Percentiles rank a stretch among this genome's conserved stretches.
phyloP scores from a whole-genome alignment of 495 filamentous ascomycete genomes.

The Podospora pseudoanserina region DNA sequence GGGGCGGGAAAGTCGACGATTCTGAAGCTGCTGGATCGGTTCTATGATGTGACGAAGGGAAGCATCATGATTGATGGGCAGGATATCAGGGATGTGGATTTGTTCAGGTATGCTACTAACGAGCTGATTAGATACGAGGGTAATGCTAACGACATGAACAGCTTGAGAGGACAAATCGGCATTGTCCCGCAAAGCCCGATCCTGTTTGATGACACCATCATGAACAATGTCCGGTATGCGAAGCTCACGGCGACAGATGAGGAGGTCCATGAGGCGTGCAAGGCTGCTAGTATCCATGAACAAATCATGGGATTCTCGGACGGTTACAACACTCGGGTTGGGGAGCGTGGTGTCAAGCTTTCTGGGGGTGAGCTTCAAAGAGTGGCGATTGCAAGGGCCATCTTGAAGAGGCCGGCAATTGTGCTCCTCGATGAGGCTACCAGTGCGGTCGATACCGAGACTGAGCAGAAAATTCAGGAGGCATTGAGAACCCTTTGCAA shows the following conservation, averaged over 20 bases:
- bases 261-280: slow-evolving; percentile 67
- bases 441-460: slow-evolving; percentile 60
- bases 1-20: slow-evolving; percentile 76
- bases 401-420: slow-evolving; percentile 52
- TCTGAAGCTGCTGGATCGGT: slow-evolving; percentile 65
- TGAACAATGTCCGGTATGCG: slow-evolving; percentile 71
- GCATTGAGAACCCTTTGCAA: slow-evolving; percentile 56
- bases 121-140: neutral
- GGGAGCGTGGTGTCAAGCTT: slow-evolving; percentile 62
- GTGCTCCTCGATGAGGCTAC: slow-evolving; percentile 57
- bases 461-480: slow-evolving; percentile 68
- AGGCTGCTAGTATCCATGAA: slow-evolving; percentile 65
- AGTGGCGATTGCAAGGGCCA: slow-evolving; percentile 68
- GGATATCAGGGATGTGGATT: slow-evolving; percentile 64
- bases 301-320: slow-evolving; percentile 64
- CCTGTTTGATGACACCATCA: slow-evolving; percentile 69
- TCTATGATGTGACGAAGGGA: slow-evolving; percentile 65
- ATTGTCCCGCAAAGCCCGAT: slow-evolving; percentile 69
- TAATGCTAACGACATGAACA: slow-evolving; percentile 28
- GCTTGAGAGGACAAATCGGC: slow-evolving; percentile 63
- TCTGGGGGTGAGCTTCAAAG: slow-evolving; percentile 74
- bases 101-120: slow-evolving; percentile 44
- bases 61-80: slow-evolving; percentile 70
- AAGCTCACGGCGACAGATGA: slow-evolving; percentile 56
- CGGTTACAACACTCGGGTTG: slow-evolving; percentile 57